Conservation (phyloP, 2,329 filamentous ascomycete genomes). For the Hortaea werneckii region DNA sequence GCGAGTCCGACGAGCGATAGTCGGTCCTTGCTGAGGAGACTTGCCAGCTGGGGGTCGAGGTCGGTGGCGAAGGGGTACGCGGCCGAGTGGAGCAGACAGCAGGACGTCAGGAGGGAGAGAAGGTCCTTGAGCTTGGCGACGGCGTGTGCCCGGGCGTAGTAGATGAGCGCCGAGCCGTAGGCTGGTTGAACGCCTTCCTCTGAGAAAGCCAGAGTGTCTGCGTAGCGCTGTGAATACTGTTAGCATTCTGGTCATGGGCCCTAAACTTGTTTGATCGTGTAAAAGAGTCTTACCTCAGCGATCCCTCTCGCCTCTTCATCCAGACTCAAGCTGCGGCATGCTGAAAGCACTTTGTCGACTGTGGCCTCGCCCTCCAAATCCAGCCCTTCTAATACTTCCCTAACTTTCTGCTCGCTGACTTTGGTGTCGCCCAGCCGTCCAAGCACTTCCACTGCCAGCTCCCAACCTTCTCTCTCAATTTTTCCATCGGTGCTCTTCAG, state of each 20-base stretch:
- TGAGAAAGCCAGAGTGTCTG: slow-evolving; percentile 62
- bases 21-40: slow-evolving; percentile 62
- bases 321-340: slow-evolving; percentile 71
- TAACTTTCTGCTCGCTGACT: slow-evolving; percentile 63
- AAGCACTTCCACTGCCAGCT: slow-evolving; percentile 73
- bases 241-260: slow-evolving; percentile 7
- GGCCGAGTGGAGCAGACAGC: slow-evolving; percentile 75
- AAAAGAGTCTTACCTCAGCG: slow-evolving; percentile 57
- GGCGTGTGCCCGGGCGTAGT: slow-evolving; percentile 78
- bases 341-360: slow-evolving; percentile 70
- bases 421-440: slow-evolving; percentile 67
- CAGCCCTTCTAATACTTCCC: slow-evolving; percentile 63
- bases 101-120: slow-evolving; percentile 75
- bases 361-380: slow-evolving; percentile 58
- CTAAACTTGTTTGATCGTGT: not conserved
- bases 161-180: slow-evolving; percentile 80
- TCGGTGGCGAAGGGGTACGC: slow-evolving; percentile 63
- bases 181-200: slow-evolving; percentile 29
- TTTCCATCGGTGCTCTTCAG: slow-evolving; percentile 20
- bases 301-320: slow-evolving; percentile 67
- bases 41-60: slow-evolving; percentile 61
- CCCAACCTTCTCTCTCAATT: slow-evolving; percentile 58
- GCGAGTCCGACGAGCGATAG: slow-evolving; percentile 62
- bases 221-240: slow-evolving; percentile 55
- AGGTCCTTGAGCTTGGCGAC: slow-evolving; percentile 72